Base-by-base conservation (phyloP, 768 basidiomycete species). In the Collybia nuda region DNA sequence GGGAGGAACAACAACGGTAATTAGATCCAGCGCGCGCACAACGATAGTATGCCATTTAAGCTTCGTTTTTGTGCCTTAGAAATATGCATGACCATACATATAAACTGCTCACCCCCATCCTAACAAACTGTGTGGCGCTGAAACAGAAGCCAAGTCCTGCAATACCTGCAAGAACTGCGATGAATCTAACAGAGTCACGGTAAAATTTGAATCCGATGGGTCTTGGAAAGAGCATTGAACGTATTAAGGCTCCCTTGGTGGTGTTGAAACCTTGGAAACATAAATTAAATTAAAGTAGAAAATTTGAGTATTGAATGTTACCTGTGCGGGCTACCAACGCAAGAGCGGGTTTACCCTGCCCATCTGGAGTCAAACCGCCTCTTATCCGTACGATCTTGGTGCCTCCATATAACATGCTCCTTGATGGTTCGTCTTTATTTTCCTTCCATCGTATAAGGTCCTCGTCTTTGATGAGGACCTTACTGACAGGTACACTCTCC, bases 131-230 rank as follows among this genome's bases (percentile, higher is more conserved):
- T 23, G 95, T 76, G 4, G 93, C 92, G 60, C 92, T 95, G 51
- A 86, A 88, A 52, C 88, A 85, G 67, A 99, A 99, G 1, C 96
- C 97, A 19, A 95, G 64, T 11, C 83, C 84, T 11, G 97, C 97
- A 44, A 99, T 85, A n/a, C 90, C 82, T 18, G 92, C 86, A 12
- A 99, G 79, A 5, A 99, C 93, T 18, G 81, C 79, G 47, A 98
- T 97, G 67, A 99, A 99, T 54, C 87, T 75, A 24, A 90, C 84
- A 1, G 91, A 92, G 67, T 94, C 92, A 26, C 87, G 85, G 70
- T 98, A 98, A 71, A 99, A 98, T 67, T 97, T 97, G 82, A 99
- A 99, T 0, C 94, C 96, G 54, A 97, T 94, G 0, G 96, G 95
- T 63, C 97, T 98, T 0, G 97, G 97, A 72, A 95, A 99, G 14